phyloP scores from a whole-genome alignment of 2,329 filamentous ascomycete species.

The Scolecobasidium constrictum region DNA sequence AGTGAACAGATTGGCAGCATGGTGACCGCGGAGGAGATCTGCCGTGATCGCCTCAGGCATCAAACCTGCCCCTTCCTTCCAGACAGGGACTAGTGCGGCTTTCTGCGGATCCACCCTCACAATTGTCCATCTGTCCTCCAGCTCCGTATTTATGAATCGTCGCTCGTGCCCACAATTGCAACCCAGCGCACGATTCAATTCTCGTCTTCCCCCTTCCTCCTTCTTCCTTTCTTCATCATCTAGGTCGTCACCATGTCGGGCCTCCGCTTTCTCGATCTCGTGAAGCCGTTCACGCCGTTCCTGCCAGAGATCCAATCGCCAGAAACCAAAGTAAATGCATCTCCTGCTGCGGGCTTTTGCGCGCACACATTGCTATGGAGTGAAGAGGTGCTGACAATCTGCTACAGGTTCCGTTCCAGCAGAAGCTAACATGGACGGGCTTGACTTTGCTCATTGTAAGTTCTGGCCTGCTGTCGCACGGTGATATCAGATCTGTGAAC shows the following conservation, averaged over 20 bases:
- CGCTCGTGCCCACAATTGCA: too few relatives aligned
- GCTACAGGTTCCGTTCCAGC: conserved; percentile 2
- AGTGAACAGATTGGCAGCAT: too few relatives aligned
- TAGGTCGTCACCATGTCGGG: neutral
- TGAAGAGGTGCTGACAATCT: neutral
- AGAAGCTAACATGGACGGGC: conserved; percentile 41
- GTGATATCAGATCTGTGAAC: too few relatives aligned
- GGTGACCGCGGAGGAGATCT: too few relatives aligned
- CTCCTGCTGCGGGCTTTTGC: conserved; percentile 14
- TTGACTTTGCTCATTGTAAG: conserved; percentile 15
- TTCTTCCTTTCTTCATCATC: neutral
- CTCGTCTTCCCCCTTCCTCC: neutral
- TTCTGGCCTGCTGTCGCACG: too few relatives aligned
- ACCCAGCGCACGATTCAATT: neutral
- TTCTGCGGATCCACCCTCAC: too few relatives aligned
- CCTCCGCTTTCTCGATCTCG: conserved; percentile 94
- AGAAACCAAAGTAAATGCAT: conserved; percentile 73
- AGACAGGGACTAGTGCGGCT: too few relatives aligned
- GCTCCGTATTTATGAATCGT: too few relatives aligned
- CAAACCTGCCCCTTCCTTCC: too few relatives aligned
- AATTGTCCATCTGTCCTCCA: too few relatives aligned
- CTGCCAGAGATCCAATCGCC: conserved; percentile 98
- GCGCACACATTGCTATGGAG: neutral
- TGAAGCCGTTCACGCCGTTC: conserved; percentile 99
- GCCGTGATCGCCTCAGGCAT: too few relatives aligned